A percentile compares a stretch with the other conserved stretches of the same genome.
Evolutionary conservation across 352 stramenopile species (phyloP).

Genomic region (Pelagophyceae sp.): DNA sequence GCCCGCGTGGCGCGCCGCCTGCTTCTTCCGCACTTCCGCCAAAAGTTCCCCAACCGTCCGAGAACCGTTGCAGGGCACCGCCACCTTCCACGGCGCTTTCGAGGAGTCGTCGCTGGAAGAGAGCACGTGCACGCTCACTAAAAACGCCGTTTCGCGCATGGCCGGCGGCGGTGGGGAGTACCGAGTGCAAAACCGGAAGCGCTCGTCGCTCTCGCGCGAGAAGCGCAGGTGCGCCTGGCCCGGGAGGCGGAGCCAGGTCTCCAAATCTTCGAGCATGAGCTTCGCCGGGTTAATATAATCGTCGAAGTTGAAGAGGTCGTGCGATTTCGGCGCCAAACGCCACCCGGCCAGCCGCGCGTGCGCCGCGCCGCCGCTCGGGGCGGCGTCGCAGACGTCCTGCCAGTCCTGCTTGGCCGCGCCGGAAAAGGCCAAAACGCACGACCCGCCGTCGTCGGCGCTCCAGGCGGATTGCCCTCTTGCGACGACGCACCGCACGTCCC

Average conservation of each 20-base stretch:
- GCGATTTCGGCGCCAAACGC: not conserved
- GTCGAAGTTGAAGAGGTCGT: not conserved
- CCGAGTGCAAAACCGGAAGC: not conserved
- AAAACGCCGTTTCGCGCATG: not conserved
- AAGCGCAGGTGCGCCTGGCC: not conserved
- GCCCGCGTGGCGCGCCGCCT: no score
- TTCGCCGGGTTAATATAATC: not conserved
- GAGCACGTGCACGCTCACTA: not conserved
- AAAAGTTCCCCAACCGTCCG: not conserved
- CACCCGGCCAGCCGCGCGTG: slow-evolving; percentile 1
- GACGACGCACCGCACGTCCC: slow-evolving; percentile 6
- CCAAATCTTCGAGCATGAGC: not conserved
- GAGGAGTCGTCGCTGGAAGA: not conserved
- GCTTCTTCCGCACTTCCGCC: not conserved
- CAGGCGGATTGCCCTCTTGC: not conserved
- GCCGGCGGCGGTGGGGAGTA: not conserved
- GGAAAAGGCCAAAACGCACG: not conserved
- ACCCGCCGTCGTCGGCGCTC: not conserved
- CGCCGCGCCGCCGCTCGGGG: not conserved
- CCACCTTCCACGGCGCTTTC: not conserved
- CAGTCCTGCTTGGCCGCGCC: not conserved
- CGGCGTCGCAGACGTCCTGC: not conserved
- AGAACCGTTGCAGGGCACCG: not conserved
- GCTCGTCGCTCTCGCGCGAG: not conserved
- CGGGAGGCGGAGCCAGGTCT: not conserved